Base-by-base conservation (phyloP, 23 red algal species). In the Gracilaria domingensis region DNA sequence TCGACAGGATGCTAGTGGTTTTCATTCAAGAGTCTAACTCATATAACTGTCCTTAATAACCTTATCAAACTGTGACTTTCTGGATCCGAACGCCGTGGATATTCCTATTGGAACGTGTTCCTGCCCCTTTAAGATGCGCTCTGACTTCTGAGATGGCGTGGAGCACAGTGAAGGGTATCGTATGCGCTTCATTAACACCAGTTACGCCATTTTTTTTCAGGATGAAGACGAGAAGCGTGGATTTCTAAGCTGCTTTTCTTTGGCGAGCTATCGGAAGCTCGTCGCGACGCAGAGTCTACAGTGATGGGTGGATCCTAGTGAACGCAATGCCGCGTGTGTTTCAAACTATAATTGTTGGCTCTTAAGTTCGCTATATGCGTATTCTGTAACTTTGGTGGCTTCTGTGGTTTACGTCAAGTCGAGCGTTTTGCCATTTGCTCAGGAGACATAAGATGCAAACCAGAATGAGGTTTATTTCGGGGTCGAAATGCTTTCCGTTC, bases 11-110 rank as follows among this genome's bases (percentile, higher is more conserved):
- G 38, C 42, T n/a, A 16, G 72, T 49, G 23, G 23, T 77, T 25
- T 77, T 77, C 45, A 77, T 34, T 49, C 72, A 50, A 29, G 72
- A 77, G 72, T 50, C 72, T 77, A 77, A 77, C 72, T 45, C 72
- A 69, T 18, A 77, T 77, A 77, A 77, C 72, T 77, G 64, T 37
- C 32, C 64, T 14, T 64, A 69, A 34, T 37, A 69, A 34, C 32
- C 64, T 55, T 36, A 12, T 69, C 64, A 69, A 69, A 36, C 28
- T 14, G 64, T 13, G 64, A 32, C 32, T 36, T 69, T 1, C 18
- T 11, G 24, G 28, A 69, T 37, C 32, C 33, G 32, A 14, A 24
- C 32, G 64, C 30, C 20, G 64, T 32, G 33, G 38, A 69, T 69
- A 69, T 4, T 30, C 64, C 38, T 2, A 28, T 34, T 36, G 64